Conservation (phyloP, 768 basidiomycete species). For the Rhizopogon vinicolor region DNA sequence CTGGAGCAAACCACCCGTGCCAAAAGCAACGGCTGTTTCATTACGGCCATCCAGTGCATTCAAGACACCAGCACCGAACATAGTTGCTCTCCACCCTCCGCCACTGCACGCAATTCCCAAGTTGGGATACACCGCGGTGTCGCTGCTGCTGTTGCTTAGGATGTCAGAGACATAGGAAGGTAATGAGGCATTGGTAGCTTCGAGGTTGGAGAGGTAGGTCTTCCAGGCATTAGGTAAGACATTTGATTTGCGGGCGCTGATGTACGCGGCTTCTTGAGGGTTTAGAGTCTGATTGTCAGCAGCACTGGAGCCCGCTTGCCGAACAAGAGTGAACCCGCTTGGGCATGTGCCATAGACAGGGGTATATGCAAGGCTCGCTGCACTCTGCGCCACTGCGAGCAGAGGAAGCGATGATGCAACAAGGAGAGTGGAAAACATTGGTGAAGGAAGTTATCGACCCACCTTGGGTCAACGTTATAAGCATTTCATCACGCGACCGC, state of each 20-base stretch:
- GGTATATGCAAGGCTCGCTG: conserved; percentile 6
- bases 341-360: conserved; percentile 3
- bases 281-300: conserved; percentile 22
- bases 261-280: conserved; percentile 26
- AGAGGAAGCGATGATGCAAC: conserved; percentile 2
- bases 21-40: conserved; percentile 19
- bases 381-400: neutral
- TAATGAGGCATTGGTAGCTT: conserved; percentile 15
- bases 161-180: conserved; percentile 27
- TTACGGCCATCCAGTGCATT: conserved; percentile 28
- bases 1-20: conserved; percentile 32
- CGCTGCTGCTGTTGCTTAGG: conserved; percentile 7
- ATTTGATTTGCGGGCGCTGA: conserved; percentile 18
- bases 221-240: conserved; percentile 31
- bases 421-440: conserved; percentile 5
- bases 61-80: conserved; percentile 30
- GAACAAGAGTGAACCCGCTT: conserved; percentile 3
- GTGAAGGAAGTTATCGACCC: neutral
- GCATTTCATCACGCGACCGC: neutral
- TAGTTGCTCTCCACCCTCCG: conserved; percentile 37
- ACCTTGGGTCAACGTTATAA: neutral
- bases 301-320: neutral
- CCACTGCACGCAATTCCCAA: conserved; percentile 33
- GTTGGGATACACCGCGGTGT: neutral
- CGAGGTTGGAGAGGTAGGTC: conserved; percentile 27